Base-by-base conservation (phyloP, 805 yeast genomes). In the Starmerella asiatica region DNA sequence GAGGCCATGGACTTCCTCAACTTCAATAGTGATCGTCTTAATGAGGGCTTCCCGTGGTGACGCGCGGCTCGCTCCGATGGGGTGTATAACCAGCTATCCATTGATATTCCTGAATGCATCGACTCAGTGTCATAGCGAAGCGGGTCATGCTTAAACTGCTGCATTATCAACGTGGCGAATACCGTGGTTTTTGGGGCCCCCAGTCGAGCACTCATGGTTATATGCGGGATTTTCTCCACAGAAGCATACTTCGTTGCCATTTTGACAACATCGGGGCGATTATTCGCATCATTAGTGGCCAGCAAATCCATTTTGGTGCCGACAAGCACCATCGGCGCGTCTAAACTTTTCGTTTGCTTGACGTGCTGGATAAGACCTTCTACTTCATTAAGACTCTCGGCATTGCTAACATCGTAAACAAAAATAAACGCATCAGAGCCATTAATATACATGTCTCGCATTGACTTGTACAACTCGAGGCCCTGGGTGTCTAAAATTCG, bases 401-500 rank as follows among this genome's bases (percentile, higher is more conserved):
- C 70, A 46, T 81, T 81, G 34, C 84, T 81, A 47, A 85, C 79
- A 26, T 86, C 74, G 59, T 88, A 88, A 2, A 84, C 94, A 38
- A 88, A 67, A 37, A 91, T 59, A 55, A 88, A 88, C 4, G 95
- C 96, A 54, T 79, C 81, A 9, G 96, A 94, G 35, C 84, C 76
- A 50, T 83, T 82, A 42, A 62, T 58, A 49, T 64, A 63, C 18
- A 59, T 55, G 42, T 86, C 95, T 48, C 96, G 65, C 94, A 88
- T 84, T 8, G 95, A 94, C 0, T 94, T 82, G 64, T 84, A 88
- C 61, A 86, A 96, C 18, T 94, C 94, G 45, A 78, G 78, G 33
- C 95, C 97, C 1, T 94, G 94, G 3, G 95, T 84, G 55, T 91
- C 98, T 45, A 86, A 64, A 39, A 80, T 76, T 61, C 88, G 95